These are phyloP conservation scores for Melampsora abietis-canadensis DNA, from an alignment of 1,284 basidiomycete species.

Conservation along the genomic window DNA sequence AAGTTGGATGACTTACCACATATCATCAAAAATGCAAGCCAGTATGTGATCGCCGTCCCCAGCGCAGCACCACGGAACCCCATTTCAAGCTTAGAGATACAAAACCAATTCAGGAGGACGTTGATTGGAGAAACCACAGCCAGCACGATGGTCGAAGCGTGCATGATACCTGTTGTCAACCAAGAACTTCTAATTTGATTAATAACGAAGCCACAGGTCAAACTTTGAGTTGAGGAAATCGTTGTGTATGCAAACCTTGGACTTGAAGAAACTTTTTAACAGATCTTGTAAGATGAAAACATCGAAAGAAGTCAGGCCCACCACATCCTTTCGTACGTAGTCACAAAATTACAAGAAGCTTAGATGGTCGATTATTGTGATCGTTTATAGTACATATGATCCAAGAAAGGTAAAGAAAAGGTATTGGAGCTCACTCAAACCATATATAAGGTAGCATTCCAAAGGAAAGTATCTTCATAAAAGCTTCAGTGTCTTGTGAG, in stretches of 20 bases:
- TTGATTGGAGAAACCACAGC: conserved; percentile 65
- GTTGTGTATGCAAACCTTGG: conserved; percentile 59
- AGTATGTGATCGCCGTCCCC: conserved; percentile 67
- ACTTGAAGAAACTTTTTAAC: conserved; percentile 74
- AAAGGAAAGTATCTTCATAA: conserved; percentile 63
- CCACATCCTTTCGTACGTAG: neutral
- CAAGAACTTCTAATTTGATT: conserved; percentile 1
- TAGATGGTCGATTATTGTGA: neutral
- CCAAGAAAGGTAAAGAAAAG: neutral
- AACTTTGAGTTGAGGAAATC: neutral
- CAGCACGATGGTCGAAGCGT: conserved; percentile 65
- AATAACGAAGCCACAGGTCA: neutral
- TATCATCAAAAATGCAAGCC: conserved; percentile 64
- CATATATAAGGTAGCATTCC: conserved; percentile 70
- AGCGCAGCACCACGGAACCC: conserved; percentile 65
- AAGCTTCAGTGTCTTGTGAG: conserved; percentile 62
- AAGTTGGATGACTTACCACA: conserved; percentile 55
- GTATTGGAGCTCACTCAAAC: conserved; percentile 59
- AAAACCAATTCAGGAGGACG: conserved; percentile 60
- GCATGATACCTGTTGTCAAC: conserved; percentile 63
- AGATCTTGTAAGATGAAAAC: neutral
- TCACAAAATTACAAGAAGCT: too few relatives aligned
- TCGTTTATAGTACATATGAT: neutral
- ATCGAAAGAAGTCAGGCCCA: neutral
- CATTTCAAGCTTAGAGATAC: conserved; percentile 64